These are phyloP conservation scores for Sclerospora graminicola DNA, from an alignment of 352 stramenopile species.

Conservation along the genomic window DNA sequence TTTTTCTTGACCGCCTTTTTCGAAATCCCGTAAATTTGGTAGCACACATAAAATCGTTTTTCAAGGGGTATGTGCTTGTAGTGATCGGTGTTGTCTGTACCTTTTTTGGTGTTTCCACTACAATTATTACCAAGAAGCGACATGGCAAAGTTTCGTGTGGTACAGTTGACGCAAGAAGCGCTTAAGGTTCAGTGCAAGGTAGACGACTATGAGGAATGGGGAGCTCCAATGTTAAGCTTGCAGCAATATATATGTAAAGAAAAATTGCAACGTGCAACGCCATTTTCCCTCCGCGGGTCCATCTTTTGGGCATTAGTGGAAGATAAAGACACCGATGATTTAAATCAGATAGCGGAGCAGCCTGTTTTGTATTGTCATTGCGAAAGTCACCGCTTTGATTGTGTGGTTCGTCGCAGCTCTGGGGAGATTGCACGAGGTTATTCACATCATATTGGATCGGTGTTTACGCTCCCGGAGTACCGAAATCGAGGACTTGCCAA, in stretches of 20 bases:
- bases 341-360: slow-evolving; percentile 4
- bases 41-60: no score
- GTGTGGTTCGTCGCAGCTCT: slow-evolving; percentile 18
- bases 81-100: no score
- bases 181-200: slow-evolving; percentile 46
- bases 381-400: slow-evolving; percentile 51
- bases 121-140: no score
- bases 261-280: slow-evolving; percentile 30
- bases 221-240: slow-evolving; percentile 17
- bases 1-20: no score
- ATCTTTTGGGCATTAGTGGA: slow-evolving; percentile 63
- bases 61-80: no score
- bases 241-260: slow-evolving; percentile 44
- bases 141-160: slow-evolving; percentile 29
- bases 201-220: slow-evolving; percentile 45
- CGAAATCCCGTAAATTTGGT: no score
- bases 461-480: slow-evolving; percentile 47
- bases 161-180: slow-evolving; percentile 38
- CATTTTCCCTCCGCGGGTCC: slow-evolving; percentile 39
- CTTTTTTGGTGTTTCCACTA: no score
- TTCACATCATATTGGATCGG: slow-evolving; percentile 52
- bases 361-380: slow-evolving; percentile 38
- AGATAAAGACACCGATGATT: slow-evolving; percentile 11
- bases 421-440: slow-evolving; percentile 32
- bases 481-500: slow-evolving; percentile 37